Evolutionary conservation across 2,329 filamentous ascomycete genomes (phyloP).

Genomic region (Monosporascus cannonballus): DNA sequence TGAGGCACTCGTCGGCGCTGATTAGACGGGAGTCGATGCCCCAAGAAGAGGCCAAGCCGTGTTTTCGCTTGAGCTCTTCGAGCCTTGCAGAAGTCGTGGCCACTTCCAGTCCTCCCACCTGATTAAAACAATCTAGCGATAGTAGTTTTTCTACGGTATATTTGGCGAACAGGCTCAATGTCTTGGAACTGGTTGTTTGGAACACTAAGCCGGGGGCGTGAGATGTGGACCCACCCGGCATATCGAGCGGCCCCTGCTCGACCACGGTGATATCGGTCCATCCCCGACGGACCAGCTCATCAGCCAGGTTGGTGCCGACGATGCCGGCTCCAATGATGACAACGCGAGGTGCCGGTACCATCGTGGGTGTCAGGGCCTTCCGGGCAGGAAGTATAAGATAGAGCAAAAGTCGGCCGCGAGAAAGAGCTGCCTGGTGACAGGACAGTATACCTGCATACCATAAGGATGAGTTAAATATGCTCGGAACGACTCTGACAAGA

Average conservation of each 20-base stretch:
- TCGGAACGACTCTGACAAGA: not conserved
- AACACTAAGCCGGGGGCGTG: slow-evolving; percentile 61
- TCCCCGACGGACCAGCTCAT: slow-evolving; percentile 56
- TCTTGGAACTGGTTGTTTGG: slow-evolving; percentile 53
- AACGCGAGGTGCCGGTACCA: slow-evolving; percentile 36
- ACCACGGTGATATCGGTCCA: slow-evolving; percentile 60
- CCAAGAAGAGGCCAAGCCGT: slow-evolving; percentile 55
- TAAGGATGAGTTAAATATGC: not conserved
- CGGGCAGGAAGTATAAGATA: not conserved
- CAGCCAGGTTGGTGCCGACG: slow-evolving; percentile 57
- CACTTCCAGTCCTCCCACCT: slow-evolving; percentile 56
- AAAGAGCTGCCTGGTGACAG: not conserved
- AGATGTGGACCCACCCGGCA: slow-evolving; percentile 61
- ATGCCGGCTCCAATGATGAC: slow-evolving; percentile 60
- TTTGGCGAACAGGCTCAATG: slow-evolving; percentile 51
- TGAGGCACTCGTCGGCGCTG: slow-evolving; percentile 43
- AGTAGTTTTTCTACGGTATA: slow-evolving; percentile 58
- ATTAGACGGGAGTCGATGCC: slow-evolving; percentile 50
- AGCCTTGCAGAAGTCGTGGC: slow-evolving; percentile 53
- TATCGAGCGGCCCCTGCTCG: slow-evolving; percentile 55
- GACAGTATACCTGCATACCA: not conserved
- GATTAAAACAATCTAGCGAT: slow-evolving; percentile 55
- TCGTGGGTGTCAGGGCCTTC: slow-evolving; percentile 8
- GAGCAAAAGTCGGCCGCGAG: not conserved
- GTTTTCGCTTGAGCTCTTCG: slow-evolving; percentile 56